These are phyloP conservation scores for Coccomyxa subellipsoidea DNA, from an alignment of 163 green algal species.

Conservation along the genomic window DNA sequence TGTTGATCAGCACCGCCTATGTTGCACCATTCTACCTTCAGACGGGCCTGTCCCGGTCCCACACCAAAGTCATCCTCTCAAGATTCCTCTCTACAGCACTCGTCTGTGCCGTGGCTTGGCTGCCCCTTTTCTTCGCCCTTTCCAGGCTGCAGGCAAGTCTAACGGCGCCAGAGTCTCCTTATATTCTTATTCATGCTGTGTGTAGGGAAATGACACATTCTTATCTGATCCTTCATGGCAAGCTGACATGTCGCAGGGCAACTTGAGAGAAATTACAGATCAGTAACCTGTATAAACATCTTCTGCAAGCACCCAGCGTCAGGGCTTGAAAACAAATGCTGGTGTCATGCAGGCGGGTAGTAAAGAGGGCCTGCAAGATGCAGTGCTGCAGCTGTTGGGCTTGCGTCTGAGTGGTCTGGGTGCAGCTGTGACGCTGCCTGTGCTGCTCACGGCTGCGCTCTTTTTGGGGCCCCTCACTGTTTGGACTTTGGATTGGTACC, in stretches of 20 bases:
- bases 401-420: background rate
- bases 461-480: constrained; percentile 9
- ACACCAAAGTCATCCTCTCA: background rate
- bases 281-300: too few species aligned
- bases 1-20: constrained; percentile 3
- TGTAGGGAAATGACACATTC: too few species aligned
- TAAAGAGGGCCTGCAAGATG: background rate
- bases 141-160: background rate
- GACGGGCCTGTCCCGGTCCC: background rate
- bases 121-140: background rate
- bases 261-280: too few species aligned
- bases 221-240: too few species aligned
- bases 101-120: constrained; percentile 4
- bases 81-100: background rate
- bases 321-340: too few species aligned
- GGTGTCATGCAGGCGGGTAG: too few species aligned
- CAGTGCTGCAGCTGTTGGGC: constrained; percentile 3
- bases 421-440: background rate
- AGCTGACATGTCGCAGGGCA: too few species aligned
- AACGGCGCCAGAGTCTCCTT: too few species aligned
- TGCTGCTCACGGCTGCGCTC: constrained; percentile 2
- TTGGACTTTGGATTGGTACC: background rate
- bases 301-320: too few species aligned
- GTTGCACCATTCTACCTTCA: constrained; percentile 9
- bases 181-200: too few species aligned